phyloP scores from a whole-genome alignment of 1,139 yeast species.

The Lodderomyces margitis region DNA sequence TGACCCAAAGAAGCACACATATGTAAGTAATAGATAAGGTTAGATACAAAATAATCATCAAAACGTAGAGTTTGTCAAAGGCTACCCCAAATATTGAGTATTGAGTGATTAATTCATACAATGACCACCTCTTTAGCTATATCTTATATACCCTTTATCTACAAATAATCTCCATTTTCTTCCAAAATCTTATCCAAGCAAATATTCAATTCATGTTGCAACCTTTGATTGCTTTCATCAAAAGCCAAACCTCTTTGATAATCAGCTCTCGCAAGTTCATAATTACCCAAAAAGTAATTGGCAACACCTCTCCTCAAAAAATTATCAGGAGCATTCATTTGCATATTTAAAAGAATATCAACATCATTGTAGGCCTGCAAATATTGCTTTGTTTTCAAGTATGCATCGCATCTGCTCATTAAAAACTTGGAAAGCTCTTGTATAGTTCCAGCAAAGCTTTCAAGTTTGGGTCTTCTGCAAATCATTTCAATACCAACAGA shows the following conservation, averaged over 20 bases:
- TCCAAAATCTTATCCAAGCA: conserved; percentile 48
- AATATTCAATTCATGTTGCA: conserved; percentile 40
- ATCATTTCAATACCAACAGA: conserved; percentile 81
- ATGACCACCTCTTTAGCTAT: background rate
- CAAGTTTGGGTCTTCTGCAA: conserved; percentile 79
- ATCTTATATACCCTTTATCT: background rate
- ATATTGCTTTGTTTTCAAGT: conserved; percentile 61
- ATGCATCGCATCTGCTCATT: conserved; percentile 82
- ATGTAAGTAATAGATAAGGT: too few relatives aligned
- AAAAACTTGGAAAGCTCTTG: conserved; percentile 74
- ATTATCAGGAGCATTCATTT: conserved; percentile 73
- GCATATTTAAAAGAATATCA: conserved; percentile 62
- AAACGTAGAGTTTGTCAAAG: too few relatives aligned
- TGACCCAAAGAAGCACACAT: too few relatives aligned
- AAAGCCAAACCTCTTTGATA: conserved; percentile 76
- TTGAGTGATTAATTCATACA: too few relatives aligned
- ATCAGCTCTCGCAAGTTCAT: conserved; percentile 69
- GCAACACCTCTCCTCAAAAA: conserved; percentile 82
- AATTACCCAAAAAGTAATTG: conserved; percentile 64
- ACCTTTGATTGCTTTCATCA: conserved; percentile 50
- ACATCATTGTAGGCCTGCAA: conserved; percentile 80
- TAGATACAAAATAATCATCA: too few relatives aligned
- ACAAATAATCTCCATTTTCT: conserved; percentile 50
- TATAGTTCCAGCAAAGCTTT: conserved; percentile 73
- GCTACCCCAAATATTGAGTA: too few relatives aligned